Base-by-base conservation (phyloP, 306 rosid genomes). In the Luffa aegyptiaca region DNA sequence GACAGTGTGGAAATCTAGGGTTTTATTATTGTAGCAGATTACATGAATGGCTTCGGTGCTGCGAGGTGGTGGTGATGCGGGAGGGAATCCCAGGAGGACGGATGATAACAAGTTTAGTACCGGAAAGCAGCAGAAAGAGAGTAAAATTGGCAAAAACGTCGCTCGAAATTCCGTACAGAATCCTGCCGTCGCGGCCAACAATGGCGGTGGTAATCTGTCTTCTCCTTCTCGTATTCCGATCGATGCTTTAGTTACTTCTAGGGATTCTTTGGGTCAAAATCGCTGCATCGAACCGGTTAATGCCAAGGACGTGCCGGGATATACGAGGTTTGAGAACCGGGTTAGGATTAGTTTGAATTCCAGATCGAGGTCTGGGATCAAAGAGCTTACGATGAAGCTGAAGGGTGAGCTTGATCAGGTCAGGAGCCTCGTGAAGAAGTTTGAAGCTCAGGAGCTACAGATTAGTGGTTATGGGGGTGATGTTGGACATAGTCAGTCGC, bases 331-430 rank as follows among this genome's bases (percentile, higher is more conserved):
- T 65, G 86, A 86, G 16, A 76, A 84, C 76, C 82, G 85, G 36
- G 89, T 88, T 36, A 82, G 83, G 82, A 82, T 88, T 46, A 39
- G 85, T 76, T 64, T 88, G 83, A 48, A 75, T 76, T 82, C 79
- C 45, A 45, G 64, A 48, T 82, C 82, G 62, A 88, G 81, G 83
- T 49, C 75, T 68, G 86, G 80, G 5, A 53, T 80, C 17, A 78
- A 79, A 69, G 91, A 88, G 69, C 84, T 90, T 14, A 83, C 86
- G 70, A 78, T 83, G 86, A 92, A 89, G 87, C 87, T 94, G 78
- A 86, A 84, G 72, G 65, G 65, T 39, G 98, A 94, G 89, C 97
- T 94, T 68, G 90, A 82, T 35, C 82, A 76, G 35, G 97, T 94
- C 33, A 88, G 97, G 84, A 77, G 82, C 83, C 80, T 92, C 84